Evolutionary conservation across 176 grass and related monocot species (phyloP).

Genomic region (Areca catechu): DNA sequence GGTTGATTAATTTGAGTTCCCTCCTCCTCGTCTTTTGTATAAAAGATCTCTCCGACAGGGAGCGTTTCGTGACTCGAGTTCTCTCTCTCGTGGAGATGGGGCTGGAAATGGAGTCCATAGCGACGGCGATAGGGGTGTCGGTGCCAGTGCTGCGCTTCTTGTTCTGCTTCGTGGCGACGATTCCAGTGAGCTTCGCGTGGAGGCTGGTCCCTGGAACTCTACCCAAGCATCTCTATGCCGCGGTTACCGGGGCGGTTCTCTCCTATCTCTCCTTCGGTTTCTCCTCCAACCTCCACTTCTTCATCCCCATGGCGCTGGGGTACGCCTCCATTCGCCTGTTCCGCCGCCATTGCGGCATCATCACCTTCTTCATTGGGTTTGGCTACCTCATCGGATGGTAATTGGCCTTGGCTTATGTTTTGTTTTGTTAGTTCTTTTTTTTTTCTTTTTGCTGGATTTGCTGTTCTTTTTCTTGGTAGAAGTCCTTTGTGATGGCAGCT

Average conservation of each 20-base stretch:
- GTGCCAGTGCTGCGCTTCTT: constrained; percentile 93
- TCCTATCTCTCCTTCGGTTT: constrained; percentile 88
- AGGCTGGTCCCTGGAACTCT: constrained; percentile 47
- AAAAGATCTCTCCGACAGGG: no score
- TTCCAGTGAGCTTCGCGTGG: constrained; percentile 79
- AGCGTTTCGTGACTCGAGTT: no score
- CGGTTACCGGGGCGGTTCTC: constrained; percentile 53
- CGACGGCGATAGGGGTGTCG: constrained; percentile 81
- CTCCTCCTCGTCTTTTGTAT: no score
- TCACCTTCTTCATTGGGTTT: constrained; percentile 90
- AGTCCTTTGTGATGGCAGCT: no score
- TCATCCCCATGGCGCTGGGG: constrained; percentile 67
- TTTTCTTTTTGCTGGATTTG: no score
- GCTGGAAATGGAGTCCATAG: constrained; percentile 67
- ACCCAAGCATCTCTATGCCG: constrained; percentile 77
- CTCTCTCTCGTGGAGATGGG: constrained; percentile 26
- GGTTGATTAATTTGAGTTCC: no score
- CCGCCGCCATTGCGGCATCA: constrained; percentile 51
- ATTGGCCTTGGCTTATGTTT: constrained; percentile 4
- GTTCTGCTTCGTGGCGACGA: constrained; percentile 86
- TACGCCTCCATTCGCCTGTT: constrained; percentile 75
- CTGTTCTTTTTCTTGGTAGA: no score
- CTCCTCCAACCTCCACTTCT: constrained; percentile 86
- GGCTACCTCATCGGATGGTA: constrained; percentile 94
- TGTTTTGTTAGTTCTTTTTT: no score